Percentiles rank a stretch among this genome's conserved stretches.
Evolutionary conservation across 345 rosid genomes (phyloP).

Genomic region (Gynandropsis gynandra): DNA sequence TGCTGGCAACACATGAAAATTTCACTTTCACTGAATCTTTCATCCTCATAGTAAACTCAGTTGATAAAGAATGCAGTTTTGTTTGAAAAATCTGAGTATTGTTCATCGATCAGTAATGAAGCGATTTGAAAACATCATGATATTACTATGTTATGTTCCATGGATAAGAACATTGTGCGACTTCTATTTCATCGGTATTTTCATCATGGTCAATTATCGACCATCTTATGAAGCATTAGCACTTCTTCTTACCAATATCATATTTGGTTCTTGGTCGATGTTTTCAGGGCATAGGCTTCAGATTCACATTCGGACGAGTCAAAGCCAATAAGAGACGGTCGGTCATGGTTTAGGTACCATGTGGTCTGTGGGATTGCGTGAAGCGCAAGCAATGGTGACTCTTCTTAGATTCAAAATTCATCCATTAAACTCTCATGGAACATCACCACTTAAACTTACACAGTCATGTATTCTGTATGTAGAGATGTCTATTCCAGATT

Average conservation of each 20-base stretch:
- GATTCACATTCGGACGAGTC: neutral
- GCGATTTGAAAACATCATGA: no score
- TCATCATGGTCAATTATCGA: no score
- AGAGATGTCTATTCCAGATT: neutral
- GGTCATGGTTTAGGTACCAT: slow-evolving; percentile 32
- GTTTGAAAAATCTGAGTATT: no score
- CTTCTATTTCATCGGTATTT: no score
- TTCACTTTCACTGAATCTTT: no score
- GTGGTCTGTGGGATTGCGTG: slow-evolving; percentile 14
- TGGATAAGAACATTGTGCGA: no score
- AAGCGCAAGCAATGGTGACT: slow-evolving; percentile 5
- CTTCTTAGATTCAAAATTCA: neutral
- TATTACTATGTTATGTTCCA: no score
- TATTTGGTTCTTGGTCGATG: neutral
- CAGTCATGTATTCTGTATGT: slow-evolving; percentile 16
- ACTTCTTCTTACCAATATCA: neutral
- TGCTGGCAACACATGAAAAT: no score
- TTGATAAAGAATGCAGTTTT: no score
- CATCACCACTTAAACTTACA: slow-evolving; percentile 12
- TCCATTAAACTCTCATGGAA: neutral
- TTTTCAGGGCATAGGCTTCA: slow-evolving; percentile 14
- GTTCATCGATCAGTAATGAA: no score
- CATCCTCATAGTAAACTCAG: no score
- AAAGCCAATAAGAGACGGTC: slow-evolving; percentile 18
- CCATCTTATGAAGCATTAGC: neutral